Conservation (phyloP, 2,329 filamentous ascomycete genomes). For the Paecilomyces sp. region DNA sequence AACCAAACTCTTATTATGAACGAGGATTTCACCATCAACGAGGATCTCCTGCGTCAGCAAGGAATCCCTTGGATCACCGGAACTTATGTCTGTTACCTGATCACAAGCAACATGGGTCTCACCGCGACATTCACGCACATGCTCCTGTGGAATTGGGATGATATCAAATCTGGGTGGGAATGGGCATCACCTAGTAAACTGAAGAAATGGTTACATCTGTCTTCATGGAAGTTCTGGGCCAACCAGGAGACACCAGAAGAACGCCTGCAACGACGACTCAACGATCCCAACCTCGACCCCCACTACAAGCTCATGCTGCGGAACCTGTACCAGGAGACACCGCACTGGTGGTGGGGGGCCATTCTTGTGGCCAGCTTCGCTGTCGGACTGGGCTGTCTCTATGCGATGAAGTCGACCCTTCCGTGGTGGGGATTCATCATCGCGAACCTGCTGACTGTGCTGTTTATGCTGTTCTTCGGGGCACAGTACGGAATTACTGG, state of each 20-base stretch:
- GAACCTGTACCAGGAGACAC: slow-evolving; percentile 32
- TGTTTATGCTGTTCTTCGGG: slow-evolving; percentile 36
- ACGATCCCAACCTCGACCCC: slow-evolving; percentile 23
- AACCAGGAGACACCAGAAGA: slow-evolving; percentile 5
- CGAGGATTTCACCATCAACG: slow-evolving; percentile 31
- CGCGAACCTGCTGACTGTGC: slow-evolving; percentile 25
- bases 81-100: slow-evolving; percentile 33
- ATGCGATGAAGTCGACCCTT: slow-evolving; percentile 28
- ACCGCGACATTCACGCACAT: slow-evolving; percentile 43
- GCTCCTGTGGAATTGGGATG: slow-evolving; percentile 31
- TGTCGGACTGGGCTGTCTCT: slow-evolving; percentile 33
- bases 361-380: slow-evolving; percentile 27
- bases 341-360: slow-evolving; percentile 36
- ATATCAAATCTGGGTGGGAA: slow-evolving; percentile 31
- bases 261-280: slow-evolving; percentile 1
- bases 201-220: slow-evolving; percentile 4
- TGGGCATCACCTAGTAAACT: slow-evolving; percentile 8
- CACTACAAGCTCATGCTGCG: slow-evolving; percentile 37
- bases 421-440: slow-evolving; percentile 40
- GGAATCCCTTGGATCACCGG: slow-evolving; percentile 39
- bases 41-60: slow-evolving; percentile 20
- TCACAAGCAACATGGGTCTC: slow-evolving; percentile 40
- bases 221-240: slow-evolving; percentile 5
- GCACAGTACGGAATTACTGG: slow-evolving; percentile 32
- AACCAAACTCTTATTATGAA: slow-evolving; percentile 40